Base-by-base conservation (phyloP, 768 basidiomycete species). In the Crepidotus variabilis region DNA sequence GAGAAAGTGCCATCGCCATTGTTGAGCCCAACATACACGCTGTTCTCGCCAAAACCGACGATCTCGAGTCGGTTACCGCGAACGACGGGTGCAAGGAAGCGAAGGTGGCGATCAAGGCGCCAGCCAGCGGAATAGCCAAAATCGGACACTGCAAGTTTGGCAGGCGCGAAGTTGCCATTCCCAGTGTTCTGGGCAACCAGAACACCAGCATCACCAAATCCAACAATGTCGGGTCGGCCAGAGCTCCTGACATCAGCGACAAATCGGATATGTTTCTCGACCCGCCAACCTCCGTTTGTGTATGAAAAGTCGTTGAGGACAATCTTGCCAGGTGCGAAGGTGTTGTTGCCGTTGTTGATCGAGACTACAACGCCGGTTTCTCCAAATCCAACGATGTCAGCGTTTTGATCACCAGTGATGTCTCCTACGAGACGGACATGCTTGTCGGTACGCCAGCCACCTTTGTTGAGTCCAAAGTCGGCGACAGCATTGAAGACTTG, bases 321-420 rank as follows among this genome's bases (percentile, higher is more conserved):
- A 9, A 53, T 21, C 23, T 51, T 58, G 4, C 33, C 46, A 1
- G 57, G 35, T 11, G 47, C 28, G 32, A 63, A 63, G 9, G 56
- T 57, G 51, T 58, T 58, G 39, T 61, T 45, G 43, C 60, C 60
- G 10, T 57, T 59, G 51, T 63, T 63, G 20, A 47, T 16, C 22
- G 60, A 54, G 51, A 61, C 50, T 2, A n/a, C 52, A 6, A 61
- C 60, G 0, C 58, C 55, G 3, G 22, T n/a, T 7, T 61, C 47
- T 6, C 60, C 62, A 32, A 63, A 63, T 1, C 62, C 62, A 20
- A 63, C 54, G 33, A 63, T 50, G 22, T 63, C 63, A 4, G 46
- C 53, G 2, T 22, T n/a, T 9, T 58, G 51, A 33, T 56, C 23
- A 6, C 62, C 57, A 14, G 62, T 61, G 14, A 53, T 61, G 21